Evolutionary conservation across 345 rosid species (phyloP).

Genomic region (Pistacia atlantica): DNA sequence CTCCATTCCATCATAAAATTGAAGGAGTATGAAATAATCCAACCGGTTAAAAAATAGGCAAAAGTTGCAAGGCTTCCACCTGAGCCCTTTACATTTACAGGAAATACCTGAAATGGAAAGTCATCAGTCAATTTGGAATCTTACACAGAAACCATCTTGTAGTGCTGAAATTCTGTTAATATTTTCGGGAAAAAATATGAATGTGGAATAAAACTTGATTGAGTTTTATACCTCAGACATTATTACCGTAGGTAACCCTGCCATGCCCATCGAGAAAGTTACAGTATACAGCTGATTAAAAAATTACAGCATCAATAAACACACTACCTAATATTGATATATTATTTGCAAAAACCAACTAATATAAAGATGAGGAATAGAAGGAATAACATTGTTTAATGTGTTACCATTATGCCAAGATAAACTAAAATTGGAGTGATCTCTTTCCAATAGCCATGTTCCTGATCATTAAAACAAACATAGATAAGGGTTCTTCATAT

Average conservation of each 20-base stretch:
- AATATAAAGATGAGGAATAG: too few relatives aligned
- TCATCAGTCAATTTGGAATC: neutral
- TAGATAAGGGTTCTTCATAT: neutral
- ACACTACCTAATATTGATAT: neutral
- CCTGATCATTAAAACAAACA: constrained; percentile 18
- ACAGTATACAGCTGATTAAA: constrained; percentile 15
- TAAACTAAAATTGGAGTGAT: constrained; percentile 28
- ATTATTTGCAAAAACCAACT: too few relatives aligned
- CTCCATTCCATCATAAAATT: constrained; percentile 58
- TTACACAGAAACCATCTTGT: neutral
- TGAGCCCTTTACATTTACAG: neutral
- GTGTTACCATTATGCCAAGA: constrained; percentile 14
- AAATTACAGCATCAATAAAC: neutral
- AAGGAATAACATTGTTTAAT: too few relatives aligned
- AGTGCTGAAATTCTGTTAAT: neutral
- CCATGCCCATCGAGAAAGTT: constrained; percentile 20
- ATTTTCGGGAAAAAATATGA: neutral
- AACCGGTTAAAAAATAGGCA: constrained; percentile 16
- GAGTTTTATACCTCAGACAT: neutral
- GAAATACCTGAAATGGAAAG: constrained; percentile 8
- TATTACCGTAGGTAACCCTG: constrained; percentile 21
- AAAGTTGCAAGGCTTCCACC: neutral
- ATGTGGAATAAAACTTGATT: neutral
- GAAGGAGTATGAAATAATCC: constrained; percentile 47
- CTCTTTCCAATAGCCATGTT: constrained; percentile 18